Conservation (phyloP, 495 filamentous ascomycete genomes). For the Halenospora varia region DNA sequence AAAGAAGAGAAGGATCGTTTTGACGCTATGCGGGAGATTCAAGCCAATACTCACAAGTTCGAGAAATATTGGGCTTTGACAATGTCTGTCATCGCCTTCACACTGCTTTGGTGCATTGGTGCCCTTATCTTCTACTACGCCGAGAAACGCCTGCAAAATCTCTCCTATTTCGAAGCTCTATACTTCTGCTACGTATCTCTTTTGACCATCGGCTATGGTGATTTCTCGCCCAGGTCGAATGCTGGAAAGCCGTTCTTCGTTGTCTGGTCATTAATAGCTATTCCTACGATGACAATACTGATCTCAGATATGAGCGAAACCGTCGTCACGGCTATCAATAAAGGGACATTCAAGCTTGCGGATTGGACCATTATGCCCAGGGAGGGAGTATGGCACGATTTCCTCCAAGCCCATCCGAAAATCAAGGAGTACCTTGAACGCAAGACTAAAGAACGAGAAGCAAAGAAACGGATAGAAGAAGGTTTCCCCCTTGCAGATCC, state of each 20-base stretch:
- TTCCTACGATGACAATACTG: slow-evolving; percentile 72
- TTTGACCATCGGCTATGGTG: slow-evolving; percentile 76
- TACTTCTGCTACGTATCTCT: slow-evolving; percentile 76
- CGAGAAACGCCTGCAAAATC: slow-evolving; percentile 40
- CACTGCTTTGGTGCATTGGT: slow-evolving; percentile 68
- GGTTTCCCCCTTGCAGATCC: slow-evolving; percentile 31
- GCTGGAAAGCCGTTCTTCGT: slow-evolving; percentile 74
- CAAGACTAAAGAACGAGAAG: slow-evolving; percentile 23
- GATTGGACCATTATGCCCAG: slow-evolving; percentile 64
- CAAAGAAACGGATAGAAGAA: slow-evolving; percentile 22
- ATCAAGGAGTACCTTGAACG: slow-evolving; percentile 18
- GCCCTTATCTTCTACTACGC: slow-evolving; percentile 58
- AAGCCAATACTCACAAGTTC: slow-evolving; percentile 54
- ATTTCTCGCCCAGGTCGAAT: slow-evolving; percentile 60
- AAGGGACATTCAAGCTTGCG: slow-evolving; percentile 60
- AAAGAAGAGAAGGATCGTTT: slow-evolving; percentile 64
- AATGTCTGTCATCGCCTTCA: slow-evolving; percentile 54
- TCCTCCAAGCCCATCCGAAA: slow-evolving; percentile 31
- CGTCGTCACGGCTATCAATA: slow-evolving; percentile 57
- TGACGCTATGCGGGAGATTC: slow-evolving; percentile 69
- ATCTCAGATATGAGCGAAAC: slow-evolving; percentile 69
- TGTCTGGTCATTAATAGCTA: slow-evolving; percentile 72
- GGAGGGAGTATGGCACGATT: slow-evolving; percentile 29
- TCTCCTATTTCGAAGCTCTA: slow-evolving; percentile 66
- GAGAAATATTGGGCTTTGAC: slow-evolving; percentile 60